Base-by-base conservation (phyloP, 495 filamentous ascomycete species). In the Aspergillus panamensis region DNA sequence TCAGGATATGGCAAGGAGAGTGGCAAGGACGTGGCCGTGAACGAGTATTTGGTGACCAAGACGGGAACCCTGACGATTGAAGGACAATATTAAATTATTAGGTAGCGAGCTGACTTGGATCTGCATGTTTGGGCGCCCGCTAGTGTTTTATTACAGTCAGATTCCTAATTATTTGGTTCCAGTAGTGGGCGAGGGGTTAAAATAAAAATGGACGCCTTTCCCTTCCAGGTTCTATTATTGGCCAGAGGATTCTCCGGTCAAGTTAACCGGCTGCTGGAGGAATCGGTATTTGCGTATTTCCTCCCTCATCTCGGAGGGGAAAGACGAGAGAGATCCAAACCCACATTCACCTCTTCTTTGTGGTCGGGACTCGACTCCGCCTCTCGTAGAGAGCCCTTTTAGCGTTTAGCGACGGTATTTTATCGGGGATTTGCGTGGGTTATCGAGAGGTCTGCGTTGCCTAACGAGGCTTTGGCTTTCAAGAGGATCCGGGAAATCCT, bases 1-100 rank as follows among this genome's bases (percentile, higher is more conserved):
- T 85, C 81, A 7, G 87, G 87, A 0, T 89, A 89, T 62, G 87
- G 87, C 9, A 91, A 91, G 72, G 87, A 90, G 66, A 85, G 82
- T 13, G 87, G 87, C 16, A 87, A 85, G 66, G 87, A 88, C 53
- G 84, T 87, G 25, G 87, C 87, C 3, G 80, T 89, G 20, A 73
- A 80, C 32, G 87, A 89, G 66, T 90, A 87, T 55, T 68, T 89
- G 66, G 78, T 89, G 21, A 87, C 85, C 1, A 91, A 91, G 73
- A 89, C 86, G 3, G 86, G 84, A 14, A 87, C 84, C 0, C 62
- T 88, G 65, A 83, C 84, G 0, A 62, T 88, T 17, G 83, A 86
- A 58, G 83, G 78, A 6, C 83, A 85, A 33, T 84, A 80, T 62
- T 65, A 55, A 55, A 37, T 4, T n/a, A 25, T 7, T 25, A n/a